Conservation (phyloP, 805 yeast genomes). For the Hanseniaspora lachancei region DNA sequence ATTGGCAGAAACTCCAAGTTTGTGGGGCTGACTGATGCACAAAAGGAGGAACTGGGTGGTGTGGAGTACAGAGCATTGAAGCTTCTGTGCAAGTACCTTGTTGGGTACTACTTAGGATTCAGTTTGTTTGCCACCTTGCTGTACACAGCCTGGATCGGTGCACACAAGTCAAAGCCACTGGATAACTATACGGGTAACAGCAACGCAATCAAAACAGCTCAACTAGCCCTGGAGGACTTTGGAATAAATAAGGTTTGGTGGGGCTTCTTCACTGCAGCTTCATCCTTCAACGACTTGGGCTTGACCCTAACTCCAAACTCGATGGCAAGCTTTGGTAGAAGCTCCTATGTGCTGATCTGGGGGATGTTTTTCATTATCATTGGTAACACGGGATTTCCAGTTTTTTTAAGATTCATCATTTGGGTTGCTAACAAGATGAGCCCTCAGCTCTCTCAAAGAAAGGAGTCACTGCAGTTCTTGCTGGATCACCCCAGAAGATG, state of each 20-base stretch:
- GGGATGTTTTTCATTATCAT: conserved; percentile 62
- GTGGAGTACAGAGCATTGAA: conserved; percentile 89
- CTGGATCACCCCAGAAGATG: conserved; percentile 96
- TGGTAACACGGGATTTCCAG: conserved; percentile 93
- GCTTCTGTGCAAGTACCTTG: conserved; percentile 51
- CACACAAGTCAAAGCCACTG: conserved; percentile 19
- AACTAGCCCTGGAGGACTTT: conserved; percentile 32
- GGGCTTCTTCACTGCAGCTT: conserved; percentile 73
- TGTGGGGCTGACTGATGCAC: conserved; percentile 64
- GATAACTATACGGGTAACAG: background rate
- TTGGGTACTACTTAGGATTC: conserved; percentile 62
- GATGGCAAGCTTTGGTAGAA: conserved; percentile 50
- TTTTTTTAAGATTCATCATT: conserved; percentile 62
- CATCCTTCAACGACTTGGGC: conserved; percentile 79
- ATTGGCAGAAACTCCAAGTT: conserved; percentile 89
- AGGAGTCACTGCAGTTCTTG: conserved; percentile 72
- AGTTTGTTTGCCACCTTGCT: conserved; percentile 43
- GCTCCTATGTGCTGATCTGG: conserved; percentile 52
- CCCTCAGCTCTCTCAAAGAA: conserved; percentile 45
- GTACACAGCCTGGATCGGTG: conserved; percentile 48
- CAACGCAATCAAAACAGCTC: conserved; percentile 26
- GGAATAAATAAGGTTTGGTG: conserved; percentile 82
- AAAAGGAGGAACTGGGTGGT: conserved; percentile 91
- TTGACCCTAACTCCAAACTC: conserved; percentile 70
- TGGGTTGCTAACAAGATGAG: conserved; percentile 65